A percentile compares a stretch with the other conserved stretches of the same genome.
These are phyloP conservation scores for Chrysochromulina parva DNA, from an alignment of 78 protist genomes.

Conservation along the genomic window DNA sequence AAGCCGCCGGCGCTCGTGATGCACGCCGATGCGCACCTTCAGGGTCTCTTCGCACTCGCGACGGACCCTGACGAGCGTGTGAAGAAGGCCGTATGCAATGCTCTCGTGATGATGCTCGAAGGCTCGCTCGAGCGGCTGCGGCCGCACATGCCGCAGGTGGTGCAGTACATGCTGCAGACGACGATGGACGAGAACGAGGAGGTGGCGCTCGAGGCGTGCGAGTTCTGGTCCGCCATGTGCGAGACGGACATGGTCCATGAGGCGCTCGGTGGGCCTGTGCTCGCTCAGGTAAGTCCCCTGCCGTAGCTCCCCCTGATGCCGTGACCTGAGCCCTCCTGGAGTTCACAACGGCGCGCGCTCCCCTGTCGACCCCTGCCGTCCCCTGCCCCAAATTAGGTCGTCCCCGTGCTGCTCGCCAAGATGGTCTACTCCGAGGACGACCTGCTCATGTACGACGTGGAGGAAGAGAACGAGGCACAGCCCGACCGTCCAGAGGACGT, in stretches of 20 bases:
- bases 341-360: too few relatives aligned
- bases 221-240: conserved; percentile 79
- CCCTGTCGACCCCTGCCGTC: too few relatives aligned
- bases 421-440: conserved; percentile 76
- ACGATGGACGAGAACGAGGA: conserved; percentile 64
- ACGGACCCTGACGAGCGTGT: not conserved
- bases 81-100: conserved; percentile 50
- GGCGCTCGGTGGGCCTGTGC: too few relatives aligned
- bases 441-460: conserved; percentile 34
- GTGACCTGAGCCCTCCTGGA: too few relatives aligned
- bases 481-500: conserved; percentile 45
- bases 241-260: too few relatives aligned
- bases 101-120: conserved; percentile 59
- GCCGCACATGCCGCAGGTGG: conserved; percentile 52
- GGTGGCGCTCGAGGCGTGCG: conserved; percentile 80
- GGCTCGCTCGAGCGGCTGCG: conserved; percentile 42
- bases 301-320: too few relatives aligned
- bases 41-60: conserved; percentile 20
- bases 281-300: too few relatives aligned
- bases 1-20: not conserved
- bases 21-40: not conserved
- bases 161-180: conserved; percentile 58
- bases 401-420: conserved; percentile 65
- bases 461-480: conserved; percentile 41
- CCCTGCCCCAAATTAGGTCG: too few relatives aligned